Base-by-base conservation (phyloP, 176 grass and related monocot species). In the Triticum turgidum region DNA sequence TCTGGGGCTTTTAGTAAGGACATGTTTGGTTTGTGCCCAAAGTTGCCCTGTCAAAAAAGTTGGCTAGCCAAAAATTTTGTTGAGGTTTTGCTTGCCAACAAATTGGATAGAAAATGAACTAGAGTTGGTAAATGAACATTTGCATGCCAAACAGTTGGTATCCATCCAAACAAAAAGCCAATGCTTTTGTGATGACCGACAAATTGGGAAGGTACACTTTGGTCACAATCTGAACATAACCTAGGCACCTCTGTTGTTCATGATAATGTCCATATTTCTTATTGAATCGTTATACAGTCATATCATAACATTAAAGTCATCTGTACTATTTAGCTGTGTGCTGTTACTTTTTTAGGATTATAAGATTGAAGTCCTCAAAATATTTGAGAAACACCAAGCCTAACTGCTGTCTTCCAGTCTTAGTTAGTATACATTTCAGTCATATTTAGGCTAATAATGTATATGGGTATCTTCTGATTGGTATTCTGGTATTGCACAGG, bases 401-500 rank as follows among this genome's bases (percentile, higher is more conserved):
- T 6, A 24, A 3, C 74, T 70, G 15, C 18, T 76, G 41, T 17
- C 42, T 69, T 76, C 68, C 21, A 77, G 44, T 83, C 63, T 77
- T 67, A 47, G 52, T 32, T 13, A 63, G 17, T 44, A 44, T 75
- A 39, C 13, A 45, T 29, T 65, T 79, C 11, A 49, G 2, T 24
- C 37, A 25, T 65, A 61, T 17, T 5, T 61, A 20, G 22, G 45
- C 17, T 89, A 29, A n/a, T 58, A 4, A 64, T 65, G 27, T 7
- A 75, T 14, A 49, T 1, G 35, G 13, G 45, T 25, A 30, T 30
- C 21, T 18, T 71, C 30, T 80, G 22, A 38, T 65, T 79, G 61
- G 25, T 87, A 2, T 45, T 80, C 68, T 63, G 21, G 34, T 79
- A 39, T 24, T 74, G 0, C 56, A 7, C 76, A 99, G 97, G 97